phyloP scores from a whole-genome alignment of 2,329 filamentous ascomycete species.

The Aureobasidium sp. region DNA sequence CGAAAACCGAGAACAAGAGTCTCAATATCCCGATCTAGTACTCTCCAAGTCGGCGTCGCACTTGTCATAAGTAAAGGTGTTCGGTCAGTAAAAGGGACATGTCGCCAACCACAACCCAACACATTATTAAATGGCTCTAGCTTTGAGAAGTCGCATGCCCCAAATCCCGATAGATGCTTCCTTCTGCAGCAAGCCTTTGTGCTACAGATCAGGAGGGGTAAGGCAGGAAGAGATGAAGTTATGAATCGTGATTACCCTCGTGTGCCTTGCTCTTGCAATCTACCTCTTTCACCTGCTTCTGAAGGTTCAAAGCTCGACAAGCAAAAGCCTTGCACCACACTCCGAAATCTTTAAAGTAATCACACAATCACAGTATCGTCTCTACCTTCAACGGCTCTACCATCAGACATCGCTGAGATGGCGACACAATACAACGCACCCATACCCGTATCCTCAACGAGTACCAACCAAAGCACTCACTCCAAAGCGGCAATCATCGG shows the following conservation, averaged over 20 bases:
- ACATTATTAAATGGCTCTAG: too few relatives aligned
- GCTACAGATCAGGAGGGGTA: slow-evolving; percentile 5
- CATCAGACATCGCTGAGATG: not conserved
- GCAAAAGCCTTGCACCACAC: too few relatives aligned
- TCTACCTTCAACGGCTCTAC: not conserved
- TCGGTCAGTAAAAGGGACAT: not conserved
- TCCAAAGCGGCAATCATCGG: not conserved
- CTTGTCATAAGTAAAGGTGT: too few relatives aligned
- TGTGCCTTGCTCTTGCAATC: not conserved
- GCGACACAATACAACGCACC: not conserved
- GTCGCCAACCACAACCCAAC: not conserved
- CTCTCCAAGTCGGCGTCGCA: not conserved
- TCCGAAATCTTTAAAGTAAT: not conserved
- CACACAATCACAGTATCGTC: not conserved
- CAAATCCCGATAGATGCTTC: not conserved
- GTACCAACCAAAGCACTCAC: not conserved
- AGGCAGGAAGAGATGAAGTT: not conserved
- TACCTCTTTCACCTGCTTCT: too few relatives aligned
- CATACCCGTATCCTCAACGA: not conserved
- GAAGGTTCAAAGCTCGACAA: too few relatives aligned
- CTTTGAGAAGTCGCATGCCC: not conserved
- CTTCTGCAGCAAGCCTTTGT: not conserved
- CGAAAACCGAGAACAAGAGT: too few relatives aligned
- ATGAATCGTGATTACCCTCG: not conserved
- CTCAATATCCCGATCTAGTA: not conserved